A percentile compares a stretch with the other conserved stretches of the same genome.
Conservation (phyloP, 2,329 filamentous ascomycete species). For the Cladophialophora psammophila region DNA sequence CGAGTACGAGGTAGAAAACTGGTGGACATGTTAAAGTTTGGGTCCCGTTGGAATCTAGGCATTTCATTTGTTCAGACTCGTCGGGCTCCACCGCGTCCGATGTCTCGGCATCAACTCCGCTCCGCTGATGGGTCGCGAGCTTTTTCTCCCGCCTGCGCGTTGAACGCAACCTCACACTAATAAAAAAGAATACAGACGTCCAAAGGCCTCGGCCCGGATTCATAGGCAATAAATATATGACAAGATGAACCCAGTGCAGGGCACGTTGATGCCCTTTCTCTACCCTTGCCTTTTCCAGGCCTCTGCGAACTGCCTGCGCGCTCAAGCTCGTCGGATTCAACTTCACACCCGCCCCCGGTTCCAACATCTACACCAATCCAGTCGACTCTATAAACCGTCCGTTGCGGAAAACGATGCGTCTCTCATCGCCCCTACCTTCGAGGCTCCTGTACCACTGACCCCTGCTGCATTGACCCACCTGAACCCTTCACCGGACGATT, state of each 20-base stretch:
- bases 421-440: conserved; percentile 27
- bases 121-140: conserved; percentile 11
- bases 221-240: neutral
- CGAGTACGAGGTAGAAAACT: neutral
- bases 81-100: neutral
- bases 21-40: neutral
- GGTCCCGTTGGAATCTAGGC: neutral
- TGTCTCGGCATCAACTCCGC: conserved; percentile 15
- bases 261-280: conserved; percentile 46
- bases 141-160: conserved; percentile 7
- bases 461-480: conserved; percentile 59
- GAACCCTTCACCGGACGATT: conserved; percentile 84
- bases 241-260: conserved; percentile 26
- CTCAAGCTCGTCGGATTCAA: conserved; percentile 10
- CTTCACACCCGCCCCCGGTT: conserved; percentile 18
- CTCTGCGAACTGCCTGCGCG: conserved; percentile 32
- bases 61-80: neutral
- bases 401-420: conserved; percentile 36
- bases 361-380: conserved; percentile 25
- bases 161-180: neutral
- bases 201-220: neutral
- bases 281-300: conserved; percentile 43
- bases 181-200: neutral
- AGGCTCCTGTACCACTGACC: conserved; percentile 34
- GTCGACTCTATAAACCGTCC: conserved; percentile 11